Base-by-base conservation (phyloP, 495 filamentous ascomycete genomes). In the Hypoxylon cercidicola region DNA sequence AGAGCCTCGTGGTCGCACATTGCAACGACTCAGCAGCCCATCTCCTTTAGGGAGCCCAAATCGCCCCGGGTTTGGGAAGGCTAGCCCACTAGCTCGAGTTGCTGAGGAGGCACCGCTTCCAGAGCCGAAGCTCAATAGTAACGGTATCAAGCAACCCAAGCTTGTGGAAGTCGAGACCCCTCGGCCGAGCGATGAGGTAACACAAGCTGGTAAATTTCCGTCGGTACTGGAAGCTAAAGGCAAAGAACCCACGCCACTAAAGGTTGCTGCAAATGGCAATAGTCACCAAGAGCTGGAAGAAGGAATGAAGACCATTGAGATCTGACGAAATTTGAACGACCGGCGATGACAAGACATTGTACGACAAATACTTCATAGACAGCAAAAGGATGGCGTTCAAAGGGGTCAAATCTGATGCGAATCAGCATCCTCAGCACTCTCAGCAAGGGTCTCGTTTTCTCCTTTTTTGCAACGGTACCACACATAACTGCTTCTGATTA, bases 251-350 rank as follows among this genome's bases (percentile, higher is more conserved):
- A 52, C 64, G 13, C 28, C 66, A 0, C 50, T 60, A 21, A 76
- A 74, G 23, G 62, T 66, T 12, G 35, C 51, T 19, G 43, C 49
- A 39, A 76, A 73, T 50, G 72, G 70, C 30, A 62, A 62, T 35
- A 40, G 19, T 3, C 32, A 41, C 32, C 35, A 63, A 50, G 63
- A 68, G 13, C 61, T 78, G 9, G 82, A 82, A 57, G 81, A 77
- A 46, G 73, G 75, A 19, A 85, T 86, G 83, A 86, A 85, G 73
- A 83, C 81, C 39, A 85, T 86, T 66, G 83, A 86, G 73, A 86
- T 86, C 55, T 86, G 70, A 72, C 45, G 69, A 74, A 62, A 54
- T 50, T 65, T 68, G 56, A 28, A 68, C 65, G 68, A 74, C 56
- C 53, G 37, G 65, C 65, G 63, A 72, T 35, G 69, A 72, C 49